Evolutionary conservation across 2,329 filamentous ascomycete genomes (phyloP), one percentile per base, ranked within the genome.

Genomic region (Aspergillus phoenicis): DNA sequence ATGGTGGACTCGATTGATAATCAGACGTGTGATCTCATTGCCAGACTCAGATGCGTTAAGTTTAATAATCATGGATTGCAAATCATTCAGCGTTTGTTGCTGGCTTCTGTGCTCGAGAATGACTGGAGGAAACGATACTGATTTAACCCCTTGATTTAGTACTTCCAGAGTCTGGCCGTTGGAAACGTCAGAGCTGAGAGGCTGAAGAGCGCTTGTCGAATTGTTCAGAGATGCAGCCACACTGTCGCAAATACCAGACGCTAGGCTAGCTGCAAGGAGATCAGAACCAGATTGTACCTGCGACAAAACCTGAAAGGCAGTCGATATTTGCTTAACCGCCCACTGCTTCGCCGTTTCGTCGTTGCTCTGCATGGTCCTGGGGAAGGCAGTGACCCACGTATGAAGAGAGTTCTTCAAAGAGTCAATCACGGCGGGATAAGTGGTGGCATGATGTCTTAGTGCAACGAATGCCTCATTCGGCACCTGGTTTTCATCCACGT

Each of bases 321-420:
- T 89, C 13, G 89, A 85, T n/a, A 99, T 84, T 64, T 94, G 91
- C 28, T 84, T 84, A 26, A 98, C 84, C 2, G 89, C 87, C 58
- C 85, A 84, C 63, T 87, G 83, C 73, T 96, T 96, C 28, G 84
- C 81, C n/a, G 83, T 82, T 67, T 97, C 92, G 68, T 98, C 93
- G 66, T 88, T 89, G 8, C 88, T 86, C 73, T 94, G 91, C 87
- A 97, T 93, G 13, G 91, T 77, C 15, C 93, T 85, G 5, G 94
- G 89, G 17, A 99, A 83, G 43, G 91, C 89, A 2, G 87, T 86
- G 24, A 93, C 84, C 93, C 93, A 97, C 56, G 87, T 88, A 73
- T 94, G 90, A 0, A 96, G 82, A 0, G 86, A 89, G 28, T 83
- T 84, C 67, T 91, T 91, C 26, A 94, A 79, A 2, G 85, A 79